These are phyloP conservation scores for Hypoxylon sp. DNA, from an alignment of 2,329 filamentous ascomycete genomes.

Conservation along the genomic window DNA sequence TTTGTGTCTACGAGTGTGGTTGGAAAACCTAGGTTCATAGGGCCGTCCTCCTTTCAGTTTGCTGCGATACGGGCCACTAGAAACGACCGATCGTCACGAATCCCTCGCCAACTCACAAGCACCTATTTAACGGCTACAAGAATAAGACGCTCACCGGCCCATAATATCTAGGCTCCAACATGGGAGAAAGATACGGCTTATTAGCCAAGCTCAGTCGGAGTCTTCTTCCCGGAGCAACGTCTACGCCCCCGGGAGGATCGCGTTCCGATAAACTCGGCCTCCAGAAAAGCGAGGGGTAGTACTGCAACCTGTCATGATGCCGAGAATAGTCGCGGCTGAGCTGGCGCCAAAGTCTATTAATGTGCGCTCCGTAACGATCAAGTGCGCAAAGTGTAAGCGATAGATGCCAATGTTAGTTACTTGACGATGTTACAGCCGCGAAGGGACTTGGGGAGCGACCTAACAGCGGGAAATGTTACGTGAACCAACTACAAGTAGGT, in stretches of 20 bases:
- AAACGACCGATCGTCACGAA: background rate
- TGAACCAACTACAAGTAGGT: conserved; percentile 1
- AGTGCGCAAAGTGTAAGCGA: background rate
- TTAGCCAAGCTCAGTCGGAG: background rate
- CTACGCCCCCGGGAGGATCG: conserved; percentile 29
- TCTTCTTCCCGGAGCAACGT: background rate
- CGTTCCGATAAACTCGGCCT: conserved; percentile 2
- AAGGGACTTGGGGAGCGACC: conserved; percentile 1
- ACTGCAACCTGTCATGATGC: background rate
- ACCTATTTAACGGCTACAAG: background rate
- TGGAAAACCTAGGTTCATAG: no score
- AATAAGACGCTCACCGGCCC: conserved; percentile 1
- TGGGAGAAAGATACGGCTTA: background rate
- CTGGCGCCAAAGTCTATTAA: background rate
- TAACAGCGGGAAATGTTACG: conserved; percentile 1
- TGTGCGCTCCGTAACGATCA: background rate
- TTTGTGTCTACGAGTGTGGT: background rate
- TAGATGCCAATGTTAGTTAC: background rate
- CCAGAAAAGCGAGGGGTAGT: background rate
- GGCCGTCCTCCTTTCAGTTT: background rate
- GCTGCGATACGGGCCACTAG: background rate
- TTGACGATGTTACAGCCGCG: background rate
- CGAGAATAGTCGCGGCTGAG: background rate
- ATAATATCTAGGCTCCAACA: background rate
- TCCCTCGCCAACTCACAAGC: background rate